These are phyloP conservation scores for Epithele typhae DNA, from an alignment of 768 basidiomycete species.

Conservation along the genomic window DNA sequence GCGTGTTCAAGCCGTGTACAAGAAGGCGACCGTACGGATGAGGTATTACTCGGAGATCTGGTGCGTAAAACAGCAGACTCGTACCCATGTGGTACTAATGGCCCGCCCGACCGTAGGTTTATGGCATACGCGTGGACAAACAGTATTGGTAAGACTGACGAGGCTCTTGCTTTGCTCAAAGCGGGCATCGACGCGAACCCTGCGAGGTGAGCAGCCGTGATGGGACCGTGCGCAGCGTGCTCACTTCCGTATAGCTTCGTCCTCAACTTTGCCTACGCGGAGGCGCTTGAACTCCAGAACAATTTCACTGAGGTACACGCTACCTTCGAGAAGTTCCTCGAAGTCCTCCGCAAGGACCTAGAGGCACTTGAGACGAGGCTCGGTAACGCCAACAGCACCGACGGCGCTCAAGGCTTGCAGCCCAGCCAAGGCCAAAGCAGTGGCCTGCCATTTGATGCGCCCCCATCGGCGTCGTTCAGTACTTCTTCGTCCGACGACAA, in stretches of 20 bases:
- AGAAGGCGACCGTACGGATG: conserved; percentile 89
- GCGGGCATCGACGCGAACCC: conserved; percentile 88
- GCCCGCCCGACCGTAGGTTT: conserved; percentile 51
- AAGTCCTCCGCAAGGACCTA: conserved; percentile 57
- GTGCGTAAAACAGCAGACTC: conserved; percentile 36
- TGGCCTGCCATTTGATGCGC: too few relatives aligned
- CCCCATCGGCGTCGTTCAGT: too few relatives aligned
- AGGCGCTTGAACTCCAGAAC: conserved; percentile 61
- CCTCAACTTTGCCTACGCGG: conserved; percentile 86
- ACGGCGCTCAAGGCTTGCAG: neutral
- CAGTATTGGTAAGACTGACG: conserved; percentile 67
- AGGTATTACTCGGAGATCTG: conserved; percentile 94
- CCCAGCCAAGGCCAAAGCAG: conserved; percentile 20
- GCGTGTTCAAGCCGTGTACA: conserved; percentile 78
- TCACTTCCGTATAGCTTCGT: conserved; percentile 56
- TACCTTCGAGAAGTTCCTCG: conserved; percentile 70
- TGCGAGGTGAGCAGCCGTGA: conserved; percentile 46
- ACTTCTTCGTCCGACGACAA: conserved; percentile 46
- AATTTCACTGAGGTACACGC: conserved; percentile 65
- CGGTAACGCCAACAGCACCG: conserved; percentile 30
- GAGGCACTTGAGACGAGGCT: conserved; percentile 51
- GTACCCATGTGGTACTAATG: too few relatives aligned
- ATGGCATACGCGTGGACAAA: conserved; percentile 87
- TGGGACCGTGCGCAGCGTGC: neutral
- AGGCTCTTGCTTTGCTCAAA: conserved; percentile 75